Percentiles rank a stretch among this genome's conserved stretches.
Evolutionary conservation across 2,329 filamentous ascomycete species (phyloP).

Genomic region (Alternaria metachromatica): DNA sequence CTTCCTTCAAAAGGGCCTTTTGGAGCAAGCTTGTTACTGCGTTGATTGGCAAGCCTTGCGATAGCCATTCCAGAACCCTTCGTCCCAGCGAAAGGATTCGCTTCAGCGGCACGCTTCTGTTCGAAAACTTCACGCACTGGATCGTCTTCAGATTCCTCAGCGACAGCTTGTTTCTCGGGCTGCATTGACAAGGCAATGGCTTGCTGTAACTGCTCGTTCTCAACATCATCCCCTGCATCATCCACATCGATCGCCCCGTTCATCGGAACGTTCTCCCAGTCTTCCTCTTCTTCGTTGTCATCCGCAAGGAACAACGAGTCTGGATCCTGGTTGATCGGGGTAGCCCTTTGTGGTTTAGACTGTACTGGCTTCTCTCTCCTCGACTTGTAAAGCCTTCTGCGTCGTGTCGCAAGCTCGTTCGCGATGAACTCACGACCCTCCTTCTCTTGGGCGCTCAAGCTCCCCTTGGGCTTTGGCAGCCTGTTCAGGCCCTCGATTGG

Average conservation of each 20-base stretch:
- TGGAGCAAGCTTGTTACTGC: conserved; percentile 63
- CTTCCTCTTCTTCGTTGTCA: conserved; percentile 49
- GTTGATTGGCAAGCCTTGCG: conserved; percentile 76
- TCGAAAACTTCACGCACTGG: conserved; percentile 56
- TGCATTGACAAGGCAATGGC: conserved; percentile 86
- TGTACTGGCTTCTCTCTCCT: conserved; percentile 32
- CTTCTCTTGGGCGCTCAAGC: conserved; percentile 31
- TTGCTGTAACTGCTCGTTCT: conserved; percentile 77
- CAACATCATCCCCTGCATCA: conserved; percentile 55
- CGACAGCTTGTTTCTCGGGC: conserved; percentile 61
- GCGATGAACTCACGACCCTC: conserved; percentile 48
- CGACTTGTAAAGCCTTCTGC: conserved; percentile 57
- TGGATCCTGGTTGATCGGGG: conserved; percentile 48
- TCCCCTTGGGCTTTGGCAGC: conserved; percentile 67
- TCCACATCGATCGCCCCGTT: conserved; percentile 64
- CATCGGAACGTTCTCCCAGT: conserved; percentile 52
- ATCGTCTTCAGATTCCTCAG: conserved; percentile 52
- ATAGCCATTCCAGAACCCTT: conserved; percentile 64
- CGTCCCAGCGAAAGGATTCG: conserved; percentile 49
- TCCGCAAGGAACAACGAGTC: conserved; percentile 64
- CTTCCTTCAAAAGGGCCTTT: conserved; percentile 50
- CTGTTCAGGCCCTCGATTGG: conserved; percentile 89
- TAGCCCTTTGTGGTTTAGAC: conserved; percentile 21
- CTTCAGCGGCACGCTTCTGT: conserved; percentile 52
- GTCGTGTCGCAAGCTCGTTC: conserved; percentile 51